A percentile compares a stretch with the other conserved stretches of the same genome.
Conservation (phyloP, 495 filamentous ascomycete genomes). For the Lichenothelia convexa region DNA sequence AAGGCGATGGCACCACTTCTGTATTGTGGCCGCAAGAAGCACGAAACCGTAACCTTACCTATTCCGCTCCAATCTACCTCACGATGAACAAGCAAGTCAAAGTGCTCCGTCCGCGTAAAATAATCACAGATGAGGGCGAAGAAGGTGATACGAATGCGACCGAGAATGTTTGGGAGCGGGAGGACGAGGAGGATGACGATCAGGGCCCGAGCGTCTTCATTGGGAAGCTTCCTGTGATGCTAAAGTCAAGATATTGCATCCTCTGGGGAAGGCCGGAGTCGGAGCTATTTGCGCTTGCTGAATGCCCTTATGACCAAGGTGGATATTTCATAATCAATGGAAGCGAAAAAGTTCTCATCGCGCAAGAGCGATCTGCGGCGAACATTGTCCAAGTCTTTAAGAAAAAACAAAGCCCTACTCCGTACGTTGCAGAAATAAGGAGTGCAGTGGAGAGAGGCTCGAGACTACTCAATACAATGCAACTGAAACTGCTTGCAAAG, state of each 20-base stretch:
- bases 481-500: no score
- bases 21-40: slow-evolving; percentile 94
- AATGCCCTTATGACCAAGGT: slow-evolving; percentile 89
- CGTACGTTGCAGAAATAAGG: slow-evolving; percentile 91
- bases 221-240: slow-evolving; percentile 87
- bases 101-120: no score
- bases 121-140: slow-evolving; percentile 13
- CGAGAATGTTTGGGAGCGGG: slow-evolving; percentile 37
- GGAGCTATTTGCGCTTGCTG: slow-evolving; percentile 73
- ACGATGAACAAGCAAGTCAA: slow-evolving; percentile 53
- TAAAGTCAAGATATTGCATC: slow-evolving; percentile 83
- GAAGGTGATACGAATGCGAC: slow-evolving; percentile 43
- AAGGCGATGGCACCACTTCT: no score
- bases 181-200: slow-evolving; percentile 17
- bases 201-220: slow-evolving; percentile 44
- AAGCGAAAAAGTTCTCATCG: slow-evolving; percentile 91
- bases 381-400: slow-evolving; percentile 96
- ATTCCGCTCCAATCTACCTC: slow-evolving; percentile 82
- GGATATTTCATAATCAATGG: slow-evolving; percentile 85
- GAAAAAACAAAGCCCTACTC: slow-evolving; percentile 89
- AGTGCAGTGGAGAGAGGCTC: slow-evolving; percentile 81
- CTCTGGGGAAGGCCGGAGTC: slow-evolving; percentile 59
- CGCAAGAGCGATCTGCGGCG: slow-evolving; percentile 96
- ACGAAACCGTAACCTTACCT: slow-evolving; percentile 84
- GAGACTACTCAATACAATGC: slow-evolving; percentile 80